Evolutionary conservation across 441 rosid genomes (phyloP).

Genomic region (Euphorbia schlechtendalii): DNA sequence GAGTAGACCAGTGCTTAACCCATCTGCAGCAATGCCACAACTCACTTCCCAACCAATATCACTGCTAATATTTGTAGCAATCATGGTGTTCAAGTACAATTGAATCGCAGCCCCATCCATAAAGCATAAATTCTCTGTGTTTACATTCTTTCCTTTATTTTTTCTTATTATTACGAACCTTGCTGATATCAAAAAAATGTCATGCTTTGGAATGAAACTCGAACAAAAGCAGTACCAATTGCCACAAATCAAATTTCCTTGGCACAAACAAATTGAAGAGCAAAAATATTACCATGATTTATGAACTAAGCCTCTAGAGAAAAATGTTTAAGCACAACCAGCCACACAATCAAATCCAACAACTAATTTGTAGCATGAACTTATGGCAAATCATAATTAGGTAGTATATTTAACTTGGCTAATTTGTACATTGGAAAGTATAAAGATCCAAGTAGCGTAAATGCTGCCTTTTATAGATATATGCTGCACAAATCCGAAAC

Average conservation of each 20-base stretch:
- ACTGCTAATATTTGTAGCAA: constrained; percentile 25
- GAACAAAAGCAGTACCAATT: background rate
- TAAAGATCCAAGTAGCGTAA: background rate
- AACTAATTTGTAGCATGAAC: background rate
- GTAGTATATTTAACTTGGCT: no score
- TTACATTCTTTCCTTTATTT: background rate
- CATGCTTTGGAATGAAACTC: background rate
- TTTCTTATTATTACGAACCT: background rate
- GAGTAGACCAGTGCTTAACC: constrained; percentile 28
- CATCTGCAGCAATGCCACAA: constrained; percentile 24
- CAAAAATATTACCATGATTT: background rate
- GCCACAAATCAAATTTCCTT: background rate
- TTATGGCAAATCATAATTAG: background rate
- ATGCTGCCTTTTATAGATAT: background rate
- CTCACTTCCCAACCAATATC: constrained; percentile 21
- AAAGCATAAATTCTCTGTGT: no score
- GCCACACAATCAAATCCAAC: background rate
- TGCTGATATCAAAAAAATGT: background rate
- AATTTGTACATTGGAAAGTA: background rate
- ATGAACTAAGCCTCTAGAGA: background rate
- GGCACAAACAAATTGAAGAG: background rate
- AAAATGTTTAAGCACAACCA: background rate
- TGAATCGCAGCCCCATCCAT: constrained; percentile 1
- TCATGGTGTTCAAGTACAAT: constrained; percentile 13
- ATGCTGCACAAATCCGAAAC: background rate